Conservation (phyloP, 208 protist genomes). For the Leishmania martiniquensis region DNA sequence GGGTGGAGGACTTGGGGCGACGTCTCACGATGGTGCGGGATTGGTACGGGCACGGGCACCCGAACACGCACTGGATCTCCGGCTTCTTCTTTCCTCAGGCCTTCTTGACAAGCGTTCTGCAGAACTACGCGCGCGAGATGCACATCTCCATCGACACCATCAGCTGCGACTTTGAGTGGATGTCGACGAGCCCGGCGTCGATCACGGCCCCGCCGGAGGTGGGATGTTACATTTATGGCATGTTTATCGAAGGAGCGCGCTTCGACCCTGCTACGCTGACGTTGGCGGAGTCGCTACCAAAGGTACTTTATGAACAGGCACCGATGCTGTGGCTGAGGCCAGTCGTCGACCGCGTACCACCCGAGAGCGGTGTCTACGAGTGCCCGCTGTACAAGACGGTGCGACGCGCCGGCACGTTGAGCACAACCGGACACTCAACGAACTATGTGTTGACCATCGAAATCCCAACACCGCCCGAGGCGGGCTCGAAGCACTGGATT, state of each 20-base stretch:
- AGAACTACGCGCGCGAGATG: conserved; percentile 95
- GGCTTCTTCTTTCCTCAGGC: conserved; percentile 98
- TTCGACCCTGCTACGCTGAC: conserved; percentile 63
- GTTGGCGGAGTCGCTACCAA: conserved; percentile 91
- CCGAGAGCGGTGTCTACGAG: conserved; percentile 61
- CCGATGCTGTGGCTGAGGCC: conserved; percentile 95
- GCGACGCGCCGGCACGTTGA: conserved; percentile 94
- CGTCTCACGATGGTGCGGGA: conserved; percentile 93
- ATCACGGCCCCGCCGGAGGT: conserved; percentile 57
- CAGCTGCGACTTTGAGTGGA: conserved; percentile 92
- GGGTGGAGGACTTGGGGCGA: conserved; percentile 94
- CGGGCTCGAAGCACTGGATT: conserved; percentile 95
- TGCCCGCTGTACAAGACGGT: conserved; percentile 97
- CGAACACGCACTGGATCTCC: conserved; percentile 95
- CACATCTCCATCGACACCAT: conserved; percentile 96
- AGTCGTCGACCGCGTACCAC: conserved; percentile 68
- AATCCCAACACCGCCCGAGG: conserved; percentile 90
- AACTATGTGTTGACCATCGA: conserved; percentile 97
- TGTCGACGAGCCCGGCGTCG: conserved; percentile 43
- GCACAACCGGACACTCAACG: conserved; percentile 98
- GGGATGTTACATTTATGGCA: conserved; percentile 95
- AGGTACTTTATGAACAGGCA: conserved; percentile 93
- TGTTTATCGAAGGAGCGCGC: conserved; percentile 95
- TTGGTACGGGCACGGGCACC: conserved; percentile 96
- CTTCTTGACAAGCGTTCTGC: conserved; percentile 94